Evolutionary conservation across 345 rosid species (phyloP).

Genomic region (Durio zibethinus): DNA sequence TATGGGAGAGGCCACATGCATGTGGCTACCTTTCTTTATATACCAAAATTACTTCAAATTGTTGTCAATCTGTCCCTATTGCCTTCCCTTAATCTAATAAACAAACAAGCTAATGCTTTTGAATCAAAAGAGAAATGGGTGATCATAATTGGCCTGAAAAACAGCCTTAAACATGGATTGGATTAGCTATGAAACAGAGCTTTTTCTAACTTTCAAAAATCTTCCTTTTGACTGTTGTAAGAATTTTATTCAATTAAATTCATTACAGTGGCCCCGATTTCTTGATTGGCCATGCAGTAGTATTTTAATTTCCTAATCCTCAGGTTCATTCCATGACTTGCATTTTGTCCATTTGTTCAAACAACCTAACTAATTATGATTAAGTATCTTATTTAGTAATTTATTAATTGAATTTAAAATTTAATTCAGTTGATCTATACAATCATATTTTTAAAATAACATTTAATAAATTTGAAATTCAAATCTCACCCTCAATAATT

Average conservation of each 20-base stretch:
- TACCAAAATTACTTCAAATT: not conserved
- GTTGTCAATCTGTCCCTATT: not conserved
- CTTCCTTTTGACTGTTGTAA: conserved; percentile 48
- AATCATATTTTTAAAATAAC: no score
- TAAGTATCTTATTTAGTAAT: conserved; percentile 17
- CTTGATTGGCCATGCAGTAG: conserved; percentile 28
- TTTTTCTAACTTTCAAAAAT: conserved; percentile 19
- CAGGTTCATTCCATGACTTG: conserved; percentile 37
- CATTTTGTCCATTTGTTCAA: conserved; percentile 35
- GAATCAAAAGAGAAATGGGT: conserved; percentile 16
- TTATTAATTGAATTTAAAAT: conserved; percentile 28
- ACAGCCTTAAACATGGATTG: not conserved
- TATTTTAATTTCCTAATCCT: conserved; percentile 11
- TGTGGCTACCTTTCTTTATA: conserved; percentile 12
- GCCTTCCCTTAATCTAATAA: not conserved
- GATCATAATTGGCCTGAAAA: conserved; percentile 21
- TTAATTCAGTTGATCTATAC: no score
- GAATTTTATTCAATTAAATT: conserved; percentile 9
- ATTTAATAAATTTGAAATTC: no score
- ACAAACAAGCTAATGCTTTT: not conserved
- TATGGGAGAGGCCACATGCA: conserved; percentile 21
- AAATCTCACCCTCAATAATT: no score
- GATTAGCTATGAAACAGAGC: conserved; percentile 16
- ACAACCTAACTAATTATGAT: conserved; percentile 40
- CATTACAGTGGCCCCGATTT: conserved; percentile 19